Conservation (phyloP, 2,329 filamentous ascomycete species). For the Claviceps monticola region DNA sequence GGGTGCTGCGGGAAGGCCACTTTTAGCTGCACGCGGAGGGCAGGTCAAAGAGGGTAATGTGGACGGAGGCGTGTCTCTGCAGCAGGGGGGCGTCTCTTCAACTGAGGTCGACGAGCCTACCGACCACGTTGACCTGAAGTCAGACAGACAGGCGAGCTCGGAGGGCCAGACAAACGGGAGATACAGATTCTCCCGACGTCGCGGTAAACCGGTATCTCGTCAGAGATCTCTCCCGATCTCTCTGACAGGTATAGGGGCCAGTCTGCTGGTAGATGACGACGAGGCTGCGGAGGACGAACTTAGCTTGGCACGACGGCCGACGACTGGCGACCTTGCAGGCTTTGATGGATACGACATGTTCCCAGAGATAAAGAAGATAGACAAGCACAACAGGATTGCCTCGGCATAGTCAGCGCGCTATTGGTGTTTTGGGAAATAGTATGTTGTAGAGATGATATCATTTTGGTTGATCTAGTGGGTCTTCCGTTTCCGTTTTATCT, state of each 20-base stretch:
- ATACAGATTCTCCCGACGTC: background rate
- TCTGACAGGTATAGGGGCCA: slow-evolving; percentile 15
- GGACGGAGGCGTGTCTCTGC: slow-evolving; percentile 5
- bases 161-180: background rate
- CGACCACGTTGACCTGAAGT: background rate
- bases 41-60: background rate
- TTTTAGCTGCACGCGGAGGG: background rate
- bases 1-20: background rate
- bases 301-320: slow-evolving; percentile 6
- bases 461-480: too few relatives aligned
- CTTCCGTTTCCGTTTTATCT: too few relatives aligned
- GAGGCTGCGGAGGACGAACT: slow-evolving; percentile 9
- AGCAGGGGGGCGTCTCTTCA: background rate
- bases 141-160: background rate
- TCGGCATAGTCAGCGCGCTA: background rate
- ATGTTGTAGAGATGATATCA: background rate
- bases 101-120: background rate
- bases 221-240: slow-evolving; percentile 7
- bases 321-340: slow-evolving; percentile 8
- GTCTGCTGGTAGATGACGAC: slow-evolving; percentile 9
- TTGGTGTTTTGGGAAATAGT: background rate
- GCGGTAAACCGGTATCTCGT: background rate
- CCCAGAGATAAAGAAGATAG: slow-evolving; percentile 1
- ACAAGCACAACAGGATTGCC: slow-evolving; percentile 1
- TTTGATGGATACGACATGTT: slow-evolving; percentile 10